These are phyloP conservation scores for Aspergillus puulaauensis DNA, from an alignment of 2,329 filamentous ascomycete species.

Conservation along the genomic window DNA sequence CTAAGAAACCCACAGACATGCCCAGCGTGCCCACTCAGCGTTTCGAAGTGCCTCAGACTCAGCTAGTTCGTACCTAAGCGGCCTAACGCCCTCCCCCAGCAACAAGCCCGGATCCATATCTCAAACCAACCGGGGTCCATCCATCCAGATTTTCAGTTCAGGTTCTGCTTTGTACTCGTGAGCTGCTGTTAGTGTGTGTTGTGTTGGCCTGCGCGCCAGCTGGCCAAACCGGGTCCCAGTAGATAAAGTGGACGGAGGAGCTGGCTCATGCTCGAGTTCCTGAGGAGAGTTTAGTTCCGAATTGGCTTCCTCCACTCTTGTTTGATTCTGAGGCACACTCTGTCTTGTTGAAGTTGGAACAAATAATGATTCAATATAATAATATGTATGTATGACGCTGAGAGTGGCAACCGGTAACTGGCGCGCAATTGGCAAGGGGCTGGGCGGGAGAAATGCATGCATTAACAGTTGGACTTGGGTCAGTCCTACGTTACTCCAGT, in stretches of 20 bases:
- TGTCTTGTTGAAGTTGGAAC: background rate
- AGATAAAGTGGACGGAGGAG: too few species aligned
- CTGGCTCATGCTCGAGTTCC: background rate
- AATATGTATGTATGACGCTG: too few species aligned
- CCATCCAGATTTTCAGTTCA: background rate
- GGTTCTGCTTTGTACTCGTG: too few species aligned
- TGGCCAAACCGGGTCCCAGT: background rate
- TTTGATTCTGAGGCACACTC: background rate
- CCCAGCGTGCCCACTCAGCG: background rate
- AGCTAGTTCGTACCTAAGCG: background rate
- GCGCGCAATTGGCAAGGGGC: background rate
- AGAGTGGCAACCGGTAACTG: background rate
- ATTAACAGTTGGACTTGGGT: background rate
- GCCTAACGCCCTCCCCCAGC: background rate
- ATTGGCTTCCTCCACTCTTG: background rate
- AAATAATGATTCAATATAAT: too few species aligned
- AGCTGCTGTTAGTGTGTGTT: background rate
- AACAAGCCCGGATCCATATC: background rate
- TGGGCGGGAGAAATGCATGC: background rate
- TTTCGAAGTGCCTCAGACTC: background rate
- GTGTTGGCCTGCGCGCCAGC: background rate
- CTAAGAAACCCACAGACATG: too few species aligned
- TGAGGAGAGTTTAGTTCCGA: background rate
- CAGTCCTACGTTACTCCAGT: background rate
- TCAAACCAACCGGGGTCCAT: background rate